Evolutionary conservation across 352 stramenopile species (phyloP).

Genomic region (Globisporangium rhizosaccharum): DNA sequence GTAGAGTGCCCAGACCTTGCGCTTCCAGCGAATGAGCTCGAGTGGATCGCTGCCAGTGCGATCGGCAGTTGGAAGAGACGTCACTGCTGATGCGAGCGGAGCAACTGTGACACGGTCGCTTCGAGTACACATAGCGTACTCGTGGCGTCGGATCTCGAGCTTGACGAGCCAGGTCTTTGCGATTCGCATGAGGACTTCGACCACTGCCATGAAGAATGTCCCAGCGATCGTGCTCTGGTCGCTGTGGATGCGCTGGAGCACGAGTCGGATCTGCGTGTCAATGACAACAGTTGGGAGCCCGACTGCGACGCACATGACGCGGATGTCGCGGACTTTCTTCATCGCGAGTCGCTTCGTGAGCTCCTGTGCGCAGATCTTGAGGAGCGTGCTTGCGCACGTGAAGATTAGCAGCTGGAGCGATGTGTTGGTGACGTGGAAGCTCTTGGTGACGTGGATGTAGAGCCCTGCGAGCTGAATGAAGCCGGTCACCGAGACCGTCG

Average conservation of each 20-base stretch:
- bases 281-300: conserved; percentile 33
- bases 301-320: conserved; percentile 30
- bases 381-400: conserved; percentile 20
- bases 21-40: background rate
- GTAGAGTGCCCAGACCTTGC: background rate
- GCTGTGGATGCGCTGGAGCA: conserved; percentile 23
- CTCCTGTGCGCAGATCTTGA: conserved; percentile 34
- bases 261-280: conserved; percentile 33
- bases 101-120: background rate
- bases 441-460: background rate
- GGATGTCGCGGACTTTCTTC: conserved; percentile 27
- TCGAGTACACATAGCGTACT: background rate
- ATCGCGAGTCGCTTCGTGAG: conserved; percentile 19
- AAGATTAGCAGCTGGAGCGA: background rate
- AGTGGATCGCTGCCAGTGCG: background rate
- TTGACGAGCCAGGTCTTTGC: conserved; percentile 12
- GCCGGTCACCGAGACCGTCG: too few relatives aligned
- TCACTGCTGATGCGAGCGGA: background rate
- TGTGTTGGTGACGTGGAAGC: background rate
- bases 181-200: conserved; percentile 22
- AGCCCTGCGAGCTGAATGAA: background rate
- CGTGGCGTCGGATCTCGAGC: background rate
- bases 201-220: conserved; percentile 17
- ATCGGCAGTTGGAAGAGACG: background rate
- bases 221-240: conserved; percentile 15